Evolutionary conservation across 106 monocot species (phyloP), one percentile per base, ranked within the genome.

Genomic region (Dendrobium catenatum): DNA sequence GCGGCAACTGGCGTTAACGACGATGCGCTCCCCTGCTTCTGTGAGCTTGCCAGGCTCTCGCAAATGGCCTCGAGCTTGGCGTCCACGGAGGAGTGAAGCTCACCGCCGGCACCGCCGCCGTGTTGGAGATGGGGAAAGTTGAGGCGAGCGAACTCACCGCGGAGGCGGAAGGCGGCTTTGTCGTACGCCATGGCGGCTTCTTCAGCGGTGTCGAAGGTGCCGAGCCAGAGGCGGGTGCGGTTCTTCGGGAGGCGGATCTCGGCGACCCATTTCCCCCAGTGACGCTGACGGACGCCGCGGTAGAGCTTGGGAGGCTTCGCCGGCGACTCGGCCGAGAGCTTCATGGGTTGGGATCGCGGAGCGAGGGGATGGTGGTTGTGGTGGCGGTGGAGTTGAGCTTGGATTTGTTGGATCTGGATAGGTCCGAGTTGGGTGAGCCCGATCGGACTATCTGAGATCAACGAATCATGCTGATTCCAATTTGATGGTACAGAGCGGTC

Each of bases 191-290:
- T 18, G 8, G 92, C 92, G 4, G 92, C 89, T 20, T 85, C 83
- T 46, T 93, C 92, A 2, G 89, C 92, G 37, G 92, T 84, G 56
- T 93, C 92, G 48, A 89, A 93, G 58, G 87, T 93, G 4, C 92
- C 92, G 72, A 93, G 88, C 92, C 92, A 93, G 33, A 93, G 82
- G 0, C 92, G 80, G 46, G 85, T 89, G 29, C 92, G 87, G 86
- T 89, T 89, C 79, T 83, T 85, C 48, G 92, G 92, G 3, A 93
- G 88, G 17, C 89, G 83, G 80, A 93, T 93, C 80, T 93, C 92
- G 6, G 92, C 92, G 3, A 89, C 92, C 92, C 92, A 93, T 41
- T 93, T 93, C 7, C 92, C 92, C 92, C 92, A 93, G 59, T 89
- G 92, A 2, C 92, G 82, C 77, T 93, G 92, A 40, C 92, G 83